A percentile compares a stretch with the other conserved stretches of the same genome.
Conservation (phyloP, 140 eudicot genomes). For the Anethum foeniculum region DNA sequence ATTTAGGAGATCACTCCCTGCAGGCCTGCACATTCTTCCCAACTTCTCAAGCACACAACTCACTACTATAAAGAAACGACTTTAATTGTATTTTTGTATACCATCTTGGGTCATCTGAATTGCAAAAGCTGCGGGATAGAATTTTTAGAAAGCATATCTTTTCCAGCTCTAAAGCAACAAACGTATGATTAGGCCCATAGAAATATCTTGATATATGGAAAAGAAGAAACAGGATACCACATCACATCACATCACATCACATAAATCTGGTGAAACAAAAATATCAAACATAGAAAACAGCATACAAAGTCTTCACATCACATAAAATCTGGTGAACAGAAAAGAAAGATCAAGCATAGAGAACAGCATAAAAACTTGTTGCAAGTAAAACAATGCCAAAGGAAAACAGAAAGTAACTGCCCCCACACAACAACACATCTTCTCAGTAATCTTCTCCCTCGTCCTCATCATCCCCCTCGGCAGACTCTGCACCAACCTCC, state of each 20-base stretch:
- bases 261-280: neutral
- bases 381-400: conserved; percentile 3
- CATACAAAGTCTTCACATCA: conserved; percentile 2
- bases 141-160: neutral
- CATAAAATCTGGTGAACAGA: neutral
- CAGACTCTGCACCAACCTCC: conserved; percentile 21
- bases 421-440: conserved; percentile 1
- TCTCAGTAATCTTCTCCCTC: conserved; percentile 17
- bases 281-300: neutral
- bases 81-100: too few species aligned
- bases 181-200: neutral
- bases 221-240: neutral
- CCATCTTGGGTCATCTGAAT: too few species aligned
- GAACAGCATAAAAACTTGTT: conserved; percentile 11
- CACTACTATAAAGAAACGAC: too few species aligned
- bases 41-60: too few species aligned
- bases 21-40: too few species aligned
- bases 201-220: neutral
- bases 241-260: neutral
- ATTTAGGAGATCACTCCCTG: too few species aligned
- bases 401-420: neutral
- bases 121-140: too few species aligned
- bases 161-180: neutral
- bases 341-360: conserved; percentile 8
- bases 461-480: conserved; percentile 17